Conservation (phyloP, 2,329 filamentous ascomycete genomes). For the Colletotrichum orbiculare region DNA sequence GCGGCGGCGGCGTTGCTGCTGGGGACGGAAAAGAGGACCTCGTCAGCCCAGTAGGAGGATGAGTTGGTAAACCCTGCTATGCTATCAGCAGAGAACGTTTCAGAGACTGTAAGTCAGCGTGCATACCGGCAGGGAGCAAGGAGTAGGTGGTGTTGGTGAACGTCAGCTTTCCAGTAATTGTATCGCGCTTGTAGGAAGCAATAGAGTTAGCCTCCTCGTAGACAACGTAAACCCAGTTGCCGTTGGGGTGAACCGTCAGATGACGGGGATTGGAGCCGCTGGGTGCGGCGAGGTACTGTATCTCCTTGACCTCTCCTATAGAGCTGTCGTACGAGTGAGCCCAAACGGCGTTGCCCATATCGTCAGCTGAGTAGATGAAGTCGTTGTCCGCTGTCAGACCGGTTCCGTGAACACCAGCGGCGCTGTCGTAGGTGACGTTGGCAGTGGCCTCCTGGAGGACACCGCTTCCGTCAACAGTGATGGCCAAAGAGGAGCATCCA, state of each 20-base stretch:
- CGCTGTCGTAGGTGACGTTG: conserved; percentile 38
- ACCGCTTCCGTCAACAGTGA: conserved; percentile 40
- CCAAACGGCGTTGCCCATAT: conserved; percentile 46
- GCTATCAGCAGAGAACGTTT: neutral
- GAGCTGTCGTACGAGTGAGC: conserved; percentile 40
- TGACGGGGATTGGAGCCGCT: conserved; percentile 42
- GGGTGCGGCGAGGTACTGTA: conserved; percentile 38
- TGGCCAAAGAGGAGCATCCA: conserved; percentile 38
- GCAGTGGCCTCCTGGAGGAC: conserved; percentile 32
- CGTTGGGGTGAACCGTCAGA: conserved; percentile 43
- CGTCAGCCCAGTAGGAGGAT: conserved; percentile 28
- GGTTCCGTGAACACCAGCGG: conserved; percentile 43
- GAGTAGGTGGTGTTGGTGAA: conserved; percentile 34
- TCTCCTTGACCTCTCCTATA: conserved; percentile 37
- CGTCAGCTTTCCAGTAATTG: conserved; percentile 14
- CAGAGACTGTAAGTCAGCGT: neutral
- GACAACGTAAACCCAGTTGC: conserved; percentile 43
- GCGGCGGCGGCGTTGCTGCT: conserved; percentile 6
- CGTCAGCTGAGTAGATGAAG: conserved; percentile 46
- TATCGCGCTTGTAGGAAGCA: conserved; percentile 41
- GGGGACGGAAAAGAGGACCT: conserved; percentile 25
- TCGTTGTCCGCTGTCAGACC: conserved; percentile 37
- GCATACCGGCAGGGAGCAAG: conserved; percentile 31
- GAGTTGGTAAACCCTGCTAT: conserved; percentile 20
- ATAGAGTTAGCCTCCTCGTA: conserved; percentile 42